These are phyloP conservation scores for Solanum corneliomulleri DNA, from an alignment of 257 asterid species.

Conservation along the genomic window DNA sequence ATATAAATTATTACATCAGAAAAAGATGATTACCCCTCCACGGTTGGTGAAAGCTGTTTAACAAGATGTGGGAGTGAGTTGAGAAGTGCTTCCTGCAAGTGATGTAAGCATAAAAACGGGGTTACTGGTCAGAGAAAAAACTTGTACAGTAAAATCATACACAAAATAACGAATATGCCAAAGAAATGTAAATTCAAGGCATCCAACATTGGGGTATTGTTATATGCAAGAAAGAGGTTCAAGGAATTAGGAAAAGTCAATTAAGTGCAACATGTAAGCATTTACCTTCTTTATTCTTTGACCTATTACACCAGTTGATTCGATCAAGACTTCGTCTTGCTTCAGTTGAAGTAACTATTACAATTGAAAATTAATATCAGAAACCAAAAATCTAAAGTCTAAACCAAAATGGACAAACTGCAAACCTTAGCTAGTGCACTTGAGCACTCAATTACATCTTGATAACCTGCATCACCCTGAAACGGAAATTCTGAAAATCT, in stretches of 20 bases:
- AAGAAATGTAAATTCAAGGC: background rate
- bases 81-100: constrained; percentile 84
- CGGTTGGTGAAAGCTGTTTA: constrained; percentile 45
- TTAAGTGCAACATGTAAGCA: background rate
- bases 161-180: background rate
- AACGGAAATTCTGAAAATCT: constrained; percentile 7
- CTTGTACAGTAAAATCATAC: background rate
- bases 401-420: background rate
- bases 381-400: background rate
- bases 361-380: constrained; percentile 3
- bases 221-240: background rate
- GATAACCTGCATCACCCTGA: constrained; percentile 95
- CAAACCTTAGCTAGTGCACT: constrained; percentile 67
- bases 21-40: constrained; percentile 42
- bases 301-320: constrained; percentile 98
- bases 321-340: constrained; percentile 72
- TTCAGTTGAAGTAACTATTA: constrained; percentile 67
- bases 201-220: background rate
- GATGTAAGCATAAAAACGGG: constrained; percentile 3
- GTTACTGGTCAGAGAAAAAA: background rate
- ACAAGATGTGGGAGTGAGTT: constrained; percentile 77
- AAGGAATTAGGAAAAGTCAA: background rate
- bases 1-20: background rate
- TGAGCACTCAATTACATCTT: constrained; percentile 80
- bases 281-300: constrained; percentile 85